Evolutionary conservation across 1,139 yeast genomes (phyloP).

Genomic region (Geotrichum klebahnii): DNA sequence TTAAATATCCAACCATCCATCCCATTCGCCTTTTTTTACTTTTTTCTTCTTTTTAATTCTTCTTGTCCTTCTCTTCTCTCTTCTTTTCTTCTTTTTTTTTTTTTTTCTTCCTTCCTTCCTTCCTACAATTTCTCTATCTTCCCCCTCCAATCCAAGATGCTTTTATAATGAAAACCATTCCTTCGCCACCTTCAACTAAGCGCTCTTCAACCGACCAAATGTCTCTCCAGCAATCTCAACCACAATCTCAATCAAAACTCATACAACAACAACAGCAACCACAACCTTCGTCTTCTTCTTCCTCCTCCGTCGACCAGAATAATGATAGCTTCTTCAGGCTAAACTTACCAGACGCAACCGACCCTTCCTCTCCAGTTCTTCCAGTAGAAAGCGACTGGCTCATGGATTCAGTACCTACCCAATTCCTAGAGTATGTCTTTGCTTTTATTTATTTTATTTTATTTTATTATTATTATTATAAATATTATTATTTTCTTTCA

Average conservation of each 20-base stretch:
- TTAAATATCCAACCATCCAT: not conserved
- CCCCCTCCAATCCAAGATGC: not conserved
- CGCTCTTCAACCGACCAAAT: no score
- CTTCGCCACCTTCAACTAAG: no score
- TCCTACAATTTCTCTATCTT: not conserved
- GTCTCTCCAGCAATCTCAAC: no score
- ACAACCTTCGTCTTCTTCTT: not conserved
- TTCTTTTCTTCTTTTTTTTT: not conserved
- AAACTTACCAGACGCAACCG: not conserved
- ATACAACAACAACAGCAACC: not conserved
- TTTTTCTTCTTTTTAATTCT: not conserved
- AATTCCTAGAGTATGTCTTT: slow-evolving; percentile 3
- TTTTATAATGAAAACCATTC: not conserved
- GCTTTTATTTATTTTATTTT: not conserved
- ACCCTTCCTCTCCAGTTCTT: not conserved
- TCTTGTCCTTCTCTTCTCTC: not conserved
- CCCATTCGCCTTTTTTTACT: not conserved
- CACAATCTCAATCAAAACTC: no score
- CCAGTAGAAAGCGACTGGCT: not conserved
- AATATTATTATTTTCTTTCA: not conserved
- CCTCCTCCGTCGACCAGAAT: not conserved
- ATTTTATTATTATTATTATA: no score
- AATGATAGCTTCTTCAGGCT: not conserved
- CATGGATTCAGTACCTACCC: not conserved
- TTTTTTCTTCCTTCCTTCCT: not conserved